These are phyloP conservation scores for Cytospora chrysosperma DNA, from an alignment of 2,329 filamentous ascomycete genomes.

Conservation along the genomic window DNA sequence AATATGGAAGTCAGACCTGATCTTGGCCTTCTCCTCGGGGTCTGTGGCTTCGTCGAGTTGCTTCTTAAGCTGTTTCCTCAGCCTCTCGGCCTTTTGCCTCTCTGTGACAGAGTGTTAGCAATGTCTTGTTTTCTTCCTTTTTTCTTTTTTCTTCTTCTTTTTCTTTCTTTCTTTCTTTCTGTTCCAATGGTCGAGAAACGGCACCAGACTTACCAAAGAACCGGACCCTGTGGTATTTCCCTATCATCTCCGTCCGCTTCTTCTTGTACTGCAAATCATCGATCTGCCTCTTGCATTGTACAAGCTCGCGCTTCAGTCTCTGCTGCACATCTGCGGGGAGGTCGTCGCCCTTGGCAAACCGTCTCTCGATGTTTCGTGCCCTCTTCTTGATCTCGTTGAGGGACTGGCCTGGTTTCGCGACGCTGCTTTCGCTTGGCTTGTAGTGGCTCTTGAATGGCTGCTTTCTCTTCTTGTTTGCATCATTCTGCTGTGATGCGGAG, in stretches of 20 bases:
- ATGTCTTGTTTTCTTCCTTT: too few relatives aligned
- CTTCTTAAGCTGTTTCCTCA: conserved; percentile 63
- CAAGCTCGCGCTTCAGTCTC: conserved; percentile 71
- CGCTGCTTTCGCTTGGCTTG: conserved; percentile 48
- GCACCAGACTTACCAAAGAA: conserved; percentile 66
- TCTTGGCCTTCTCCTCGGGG: conserved; percentile 48
- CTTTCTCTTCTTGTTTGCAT: conserved; percentile 28
- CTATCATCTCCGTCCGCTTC: conserved; percentile 67
- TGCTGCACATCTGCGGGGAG: conserved; percentile 67
- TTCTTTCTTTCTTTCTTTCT: too few relatives aligned
- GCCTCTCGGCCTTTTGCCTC: conserved; percentile 68
- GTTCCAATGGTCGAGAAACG: too few relatives aligned
- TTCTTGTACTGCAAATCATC: conserved; percentile 58
- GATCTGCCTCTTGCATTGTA: conserved; percentile 64
- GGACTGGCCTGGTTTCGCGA: conserved; percentile 37
- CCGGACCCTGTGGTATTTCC: conserved; percentile 77
- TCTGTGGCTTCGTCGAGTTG: conserved; percentile 53
- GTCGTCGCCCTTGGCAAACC: conserved; percentile 59
- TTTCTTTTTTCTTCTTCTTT: too few relatives aligned
- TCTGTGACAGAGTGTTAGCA: conserved; percentile 45
- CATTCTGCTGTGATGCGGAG: conserved; percentile 21
- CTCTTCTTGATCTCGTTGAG: conserved; percentile 60
- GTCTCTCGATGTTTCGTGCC: conserved; percentile 66
- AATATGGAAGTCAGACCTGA: conserved; percentile 61
- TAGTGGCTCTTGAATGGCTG: conserved; percentile 37